A percentile compares a stretch with the other conserved stretches of the same genome.
phyloP scores from a whole-genome alignment of 2,329 filamentous ascomycete species.

The Xylaria sp. region DNA sequence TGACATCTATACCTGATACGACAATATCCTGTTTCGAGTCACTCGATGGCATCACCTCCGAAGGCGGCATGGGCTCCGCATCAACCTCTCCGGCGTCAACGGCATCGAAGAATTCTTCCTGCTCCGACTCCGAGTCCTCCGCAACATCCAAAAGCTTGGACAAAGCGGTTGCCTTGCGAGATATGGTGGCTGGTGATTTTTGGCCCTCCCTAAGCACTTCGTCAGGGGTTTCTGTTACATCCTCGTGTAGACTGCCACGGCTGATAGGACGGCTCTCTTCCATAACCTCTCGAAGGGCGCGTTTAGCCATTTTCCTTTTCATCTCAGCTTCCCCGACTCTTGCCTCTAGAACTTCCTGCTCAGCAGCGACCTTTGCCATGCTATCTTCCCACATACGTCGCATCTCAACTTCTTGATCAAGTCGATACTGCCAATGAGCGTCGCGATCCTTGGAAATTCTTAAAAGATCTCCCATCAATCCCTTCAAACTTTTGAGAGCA shows the following conservation, averaged over 20 bases:
- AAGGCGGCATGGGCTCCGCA: slow-evolving; percentile 68
- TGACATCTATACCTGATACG: slow-evolving; percentile 67
- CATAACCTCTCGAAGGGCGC: slow-evolving; percentile 83
- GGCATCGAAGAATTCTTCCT: slow-evolving; percentile 96
- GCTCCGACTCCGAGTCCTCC: slow-evolving; percentile 76
- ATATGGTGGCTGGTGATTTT: slow-evolving; percentile 51
- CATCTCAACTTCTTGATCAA: slow-evolving; percentile 90
- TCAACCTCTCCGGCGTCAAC: slow-evolving; percentile 92
- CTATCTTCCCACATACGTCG: slow-evolving; percentile 98
- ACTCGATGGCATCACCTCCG: slow-evolving; percentile 46
- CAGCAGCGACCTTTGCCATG: slow-evolving; percentile 94
- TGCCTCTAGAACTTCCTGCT: slow-evolving; percentile 90
- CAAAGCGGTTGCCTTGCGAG: slow-evolving; percentile 68
- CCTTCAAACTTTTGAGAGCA: slow-evolving; percentile 85
- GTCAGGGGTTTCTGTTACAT: slow-evolving; percentile 44
- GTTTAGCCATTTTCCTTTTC: slow-evolving; percentile 88
- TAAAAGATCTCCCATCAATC: slow-evolving; percentile 81
- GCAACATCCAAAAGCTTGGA: slow-evolving; percentile 76
- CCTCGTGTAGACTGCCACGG: slow-evolving; percentile 36
- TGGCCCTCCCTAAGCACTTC: slow-evolving; percentile 42
- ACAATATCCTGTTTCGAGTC: slow-evolving; percentile 54
- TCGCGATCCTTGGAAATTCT: slow-evolving; percentile 94
- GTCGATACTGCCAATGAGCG: slow-evolving; percentile 93
- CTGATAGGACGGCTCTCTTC: slow-evolving; percentile 54
- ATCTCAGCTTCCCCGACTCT: slow-evolving; percentile 87